Evolutionary conservation across 805 yeast species (phyloP).

Genomic region (Lipomyces japonicus): DNA sequence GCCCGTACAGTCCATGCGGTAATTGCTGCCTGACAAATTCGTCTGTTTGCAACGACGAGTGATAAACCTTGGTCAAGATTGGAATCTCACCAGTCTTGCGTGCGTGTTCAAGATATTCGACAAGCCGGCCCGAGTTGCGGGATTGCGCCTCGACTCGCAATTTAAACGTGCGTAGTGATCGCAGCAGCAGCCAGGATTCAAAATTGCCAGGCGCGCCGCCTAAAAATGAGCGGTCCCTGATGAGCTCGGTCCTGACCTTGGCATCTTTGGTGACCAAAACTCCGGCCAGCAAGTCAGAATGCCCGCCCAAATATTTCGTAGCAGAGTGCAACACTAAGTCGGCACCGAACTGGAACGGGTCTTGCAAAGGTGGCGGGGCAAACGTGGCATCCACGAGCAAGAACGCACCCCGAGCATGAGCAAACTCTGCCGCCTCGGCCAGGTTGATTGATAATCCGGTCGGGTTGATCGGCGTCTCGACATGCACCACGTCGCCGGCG

Average conservation of each 20-base stretch:
- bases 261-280: conserved; percentile 61
- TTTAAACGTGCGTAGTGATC: conserved; percentile 79
- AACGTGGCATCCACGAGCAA: conserved; percentile 80
- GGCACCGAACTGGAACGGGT: conserved; percentile 78
- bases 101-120: conserved; percentile 49
- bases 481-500: conserved; percentile 71
- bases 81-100: conserved; percentile 47
- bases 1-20: conserved; percentile 56
- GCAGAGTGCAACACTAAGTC: conserved; percentile 92
- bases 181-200: conserved; percentile 67
- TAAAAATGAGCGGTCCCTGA: conserved; percentile 60
- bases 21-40: conserved; percentile 62
- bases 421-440: conserved; percentile 57
- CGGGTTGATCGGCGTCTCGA: conserved; percentile 90
- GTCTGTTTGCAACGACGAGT: conserved; percentile 75
- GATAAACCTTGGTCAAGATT: conserved; percentile 52
- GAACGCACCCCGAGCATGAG: conserved; percentile 73
- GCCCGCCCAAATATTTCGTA: conserved; percentile 94
- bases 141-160: conserved; percentile 67
- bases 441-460: conserved; percentile 65
- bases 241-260: conserved; percentile 46
- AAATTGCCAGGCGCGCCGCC: conserved; percentile 79
- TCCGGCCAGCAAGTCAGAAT: conserved; percentile 86
- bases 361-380: conserved; percentile 87
- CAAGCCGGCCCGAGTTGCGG: conserved; percentile 57